Base-by-base conservation (phyloP, 768 basidiomycete genomes). In the Ephemerocybe angulata region DNA sequence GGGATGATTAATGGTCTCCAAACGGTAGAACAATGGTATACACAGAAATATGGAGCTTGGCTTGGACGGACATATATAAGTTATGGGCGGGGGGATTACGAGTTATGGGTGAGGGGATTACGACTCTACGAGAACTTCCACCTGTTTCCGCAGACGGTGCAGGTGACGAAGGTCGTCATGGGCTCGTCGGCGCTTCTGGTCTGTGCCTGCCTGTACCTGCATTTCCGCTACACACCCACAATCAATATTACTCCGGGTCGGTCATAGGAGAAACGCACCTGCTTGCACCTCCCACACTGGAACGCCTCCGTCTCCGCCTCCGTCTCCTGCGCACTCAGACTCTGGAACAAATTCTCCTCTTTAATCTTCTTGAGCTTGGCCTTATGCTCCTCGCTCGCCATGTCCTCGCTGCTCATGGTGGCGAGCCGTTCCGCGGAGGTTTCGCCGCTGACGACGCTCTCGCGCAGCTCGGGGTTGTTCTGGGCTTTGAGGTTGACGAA, bases 141-240 rank as follows among this genome's bases (percentile, higher is more conserved):
- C 69, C 71, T 69, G 60, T 74, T 74, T 41, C 65, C 65, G 52
- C 87, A 89, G 59, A 82, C 81, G 52, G 81, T 79, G 70, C 88
- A 89, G 42, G 24, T 19, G 30, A 30, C 6, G 37, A 42, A 37
- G 33, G 52, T 19, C 79, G 96, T 98, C 95, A 98, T 98, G 22
- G 96, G 95, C 72, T 98, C 97, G 74, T 98, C 97, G 7, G 97
- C 96, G 65, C 91, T 93, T 53, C 97, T 82, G 7, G 97, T 99
- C 68, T 99, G 97, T 63, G 93, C 92, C 75, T 98, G 94, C 61
- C 92, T 88, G 64, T 97, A 98, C 42, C 88, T 82, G 63, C 92
- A 91, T 73, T 93, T 92, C 63, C 88, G 76, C 87, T 88, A 57
- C 19, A 37, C 61, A 35, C n/a, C n/a, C 41, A 21, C 35, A 3